These are phyloP conservation scores for Talaromyces sp. DNA, from an alignment of 2,329 filamentous ascomycete genomes.

Conservation along the genomic window DNA sequence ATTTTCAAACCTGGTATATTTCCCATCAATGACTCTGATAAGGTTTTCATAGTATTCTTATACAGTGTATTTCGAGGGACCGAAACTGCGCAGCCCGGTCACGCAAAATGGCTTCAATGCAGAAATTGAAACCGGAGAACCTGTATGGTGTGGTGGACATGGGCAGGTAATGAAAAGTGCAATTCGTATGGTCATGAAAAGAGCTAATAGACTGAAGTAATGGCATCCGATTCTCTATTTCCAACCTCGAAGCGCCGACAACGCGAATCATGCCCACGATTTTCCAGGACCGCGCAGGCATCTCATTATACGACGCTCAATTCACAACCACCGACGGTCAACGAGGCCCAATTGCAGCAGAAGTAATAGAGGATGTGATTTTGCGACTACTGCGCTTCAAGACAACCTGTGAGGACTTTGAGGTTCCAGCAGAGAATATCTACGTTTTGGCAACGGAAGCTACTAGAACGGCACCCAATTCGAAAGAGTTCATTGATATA, in stretches of 20 bases:
- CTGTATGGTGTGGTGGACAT: slow-evolving; percentile 41
- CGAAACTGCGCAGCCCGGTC: too few species aligned
- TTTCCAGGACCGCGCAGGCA: slow-evolving; percentile 72
- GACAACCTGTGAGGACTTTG: slow-evolving; percentile 65
- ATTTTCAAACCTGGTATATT: neutral
- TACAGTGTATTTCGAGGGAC: too few species aligned
- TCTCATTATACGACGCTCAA: slow-evolving; percentile 84
- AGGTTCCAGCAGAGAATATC: slow-evolving; percentile 62
- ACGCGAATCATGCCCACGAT: slow-evolving; percentile 72
- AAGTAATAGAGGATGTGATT: slow-evolving; percentile 65
- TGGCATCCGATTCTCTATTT: slow-evolving; percentile 89
- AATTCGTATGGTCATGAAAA: neutral
- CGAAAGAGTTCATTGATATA: slow-evolving; percentile 60
- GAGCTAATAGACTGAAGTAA: slow-evolving; percentile 52
- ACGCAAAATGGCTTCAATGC: slow-evolving; percentile 15
- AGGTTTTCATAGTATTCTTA: neutral
- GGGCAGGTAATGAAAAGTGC: slow-evolving; percentile 35
- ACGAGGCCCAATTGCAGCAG: slow-evolving; percentile 53
- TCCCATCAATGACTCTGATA: neutral
- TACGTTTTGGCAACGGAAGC: slow-evolving; percentile 84
- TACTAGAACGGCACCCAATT: slow-evolving; percentile 76
- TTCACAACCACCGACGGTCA: slow-evolving; percentile 37
- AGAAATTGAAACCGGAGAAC: slow-evolving; percentile 14
- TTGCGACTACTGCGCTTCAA: slow-evolving; percentile 67
- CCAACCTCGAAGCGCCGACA: slow-evolving; percentile 68